Base-by-base conservation (phyloP, 495 filamentous ascomycete genomes). In the Neurospora sp. region DNA sequence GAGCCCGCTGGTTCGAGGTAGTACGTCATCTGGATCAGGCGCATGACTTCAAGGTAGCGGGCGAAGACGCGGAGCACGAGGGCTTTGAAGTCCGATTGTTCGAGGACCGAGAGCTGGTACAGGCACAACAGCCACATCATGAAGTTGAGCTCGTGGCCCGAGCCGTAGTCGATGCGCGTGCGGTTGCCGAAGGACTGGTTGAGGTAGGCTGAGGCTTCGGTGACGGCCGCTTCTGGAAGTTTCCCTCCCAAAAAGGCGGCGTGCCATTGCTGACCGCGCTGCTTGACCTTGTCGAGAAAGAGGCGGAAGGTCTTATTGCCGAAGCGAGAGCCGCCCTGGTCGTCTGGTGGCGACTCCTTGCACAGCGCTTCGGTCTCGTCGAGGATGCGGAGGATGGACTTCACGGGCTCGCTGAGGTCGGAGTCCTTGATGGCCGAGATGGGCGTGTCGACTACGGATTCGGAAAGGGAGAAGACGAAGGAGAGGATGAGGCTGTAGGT, bases 111-210 rank as follows among this genome's bases (percentile, higher is more conserved):
- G n/a, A 97, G 87, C 75, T 94, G 93, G 76, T 93, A 90, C 8
- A 99, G 90, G 77, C 91, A 97, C 18, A 99, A 86, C 42, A 98
- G 85, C 93, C 94, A 98, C 80, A 97, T 90, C 79, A 95, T 86
- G 81, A 98, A 97, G 81, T 99, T 97, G 69, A 99, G 86, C 82
- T 99, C 96, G 80, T 99, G 96, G 8, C 96, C 96, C 0, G 93
- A 96, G 75, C 96, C 96, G 81, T 99, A 99, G 83, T 99, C 96
- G 74, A 99, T 93, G n/a, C 96, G 88, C 39, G 89, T 87, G 68
- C 90, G 86, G 78, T 96, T 97, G 68, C 96, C 96, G 69, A 97
- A 92, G 1, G 90, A 91, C 77, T 97, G 88, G 72, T 87, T 82
- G 69, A 99, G 85, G 78, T 99, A 99, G 47, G 90, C 87, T 8